Conservation (phyloP, 2,329 filamentous ascomycete species). For the Arthroderma sp. region DNA sequence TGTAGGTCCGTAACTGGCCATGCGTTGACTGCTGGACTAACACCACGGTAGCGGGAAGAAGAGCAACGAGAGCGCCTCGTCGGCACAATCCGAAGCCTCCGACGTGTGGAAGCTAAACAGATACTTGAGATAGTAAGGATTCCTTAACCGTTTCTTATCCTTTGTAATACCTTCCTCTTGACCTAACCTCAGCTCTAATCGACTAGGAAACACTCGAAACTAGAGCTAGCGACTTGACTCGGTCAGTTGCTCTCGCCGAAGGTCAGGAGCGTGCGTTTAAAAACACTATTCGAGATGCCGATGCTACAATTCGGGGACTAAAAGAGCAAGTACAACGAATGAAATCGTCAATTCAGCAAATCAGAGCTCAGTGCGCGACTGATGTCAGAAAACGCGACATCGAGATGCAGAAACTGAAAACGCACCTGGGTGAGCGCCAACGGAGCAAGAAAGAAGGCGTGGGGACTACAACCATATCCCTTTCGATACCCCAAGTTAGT, state of each 20-base stretch:
- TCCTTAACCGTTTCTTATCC: constrained; percentile 6
- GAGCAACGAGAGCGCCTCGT: constrained; percentile 77
- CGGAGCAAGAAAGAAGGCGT: constrained; percentile 42
- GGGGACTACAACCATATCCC: constrained; percentile 30
- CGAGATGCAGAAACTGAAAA: constrained; percentile 79
- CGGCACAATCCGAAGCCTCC: constrained; percentile 60
- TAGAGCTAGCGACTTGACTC: constrained; percentile 43
- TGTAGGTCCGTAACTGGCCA: constrained; percentile 20
- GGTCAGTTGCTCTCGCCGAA: constrained; percentile 46
- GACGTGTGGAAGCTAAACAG: constrained; percentile 61
- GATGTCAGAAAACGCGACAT: constrained; percentile 83
- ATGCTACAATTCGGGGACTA: constrained; percentile 59
- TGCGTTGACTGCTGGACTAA: constrained; percentile 52
- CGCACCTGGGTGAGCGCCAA: constrained; percentile 61
- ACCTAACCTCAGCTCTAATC: neutral
- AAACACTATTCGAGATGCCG: constrained; percentile 58
- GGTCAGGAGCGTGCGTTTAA: constrained; percentile 59
- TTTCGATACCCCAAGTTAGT: no score
- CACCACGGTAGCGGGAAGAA: constrained; percentile 58
- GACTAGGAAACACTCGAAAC: constrained; percentile 39
- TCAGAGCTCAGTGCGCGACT: constrained; percentile 73
- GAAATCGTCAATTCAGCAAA: constrained; percentile 68
- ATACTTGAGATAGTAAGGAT: constrained; percentile 51
- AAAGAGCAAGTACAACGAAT: constrained; percentile 73
- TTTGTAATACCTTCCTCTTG: neutral